Evolutionary conservation across 2,329 filamentous ascomycete genomes (phyloP), one percentile per base, ranked within the genome.

Genomic region (Fusarium falciforme): DNA sequence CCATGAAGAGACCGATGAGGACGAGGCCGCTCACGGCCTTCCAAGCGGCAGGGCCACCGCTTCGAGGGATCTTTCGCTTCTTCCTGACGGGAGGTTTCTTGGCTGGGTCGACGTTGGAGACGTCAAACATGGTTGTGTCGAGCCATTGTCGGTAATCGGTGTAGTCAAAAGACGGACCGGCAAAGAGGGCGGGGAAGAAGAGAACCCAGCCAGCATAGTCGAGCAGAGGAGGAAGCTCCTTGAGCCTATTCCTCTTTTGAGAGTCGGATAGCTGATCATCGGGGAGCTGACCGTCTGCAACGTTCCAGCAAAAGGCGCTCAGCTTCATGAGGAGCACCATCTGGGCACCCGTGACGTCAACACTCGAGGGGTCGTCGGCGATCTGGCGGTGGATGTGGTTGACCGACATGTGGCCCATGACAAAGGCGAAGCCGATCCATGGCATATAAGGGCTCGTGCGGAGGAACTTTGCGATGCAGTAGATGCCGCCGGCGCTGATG

Each of bases 241-340:
- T 88, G 47, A 99, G 88, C 55, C 93, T 93, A 33, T 94, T 91
- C 73, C 95, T 93, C 79, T 93, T 95, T 82, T 99, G 96, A 54
- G 93, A 90, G 59, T 96, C 94, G 1, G 93, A 94, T n/a, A 99
- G 89, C 67, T 95, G 90, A 49, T 92, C 88, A 20, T 93, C 90
- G 4, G 94, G 91, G 22, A 97, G 87, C 67, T 92, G 91, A 22
- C 96, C 97, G 82, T 99, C 96, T 78, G 96, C 95, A 10, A 98
- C 92, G 80, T 98, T 98, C 96, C 96, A 99, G 85, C 94, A 97
- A 80, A 99, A 99, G 6, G 96, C 93, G 25, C 92, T 94, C 38
- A 99, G 90, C 83, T 99, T 99, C 94, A 99, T 99, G 72, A 98
- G 92, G 77, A 98, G 85, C 36, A 99, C 96, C 96, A 99, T 99